Evolutionary conservation across 2,329 filamentous ascomycete species (phyloP).

Genomic region (Alternaria gaisen): DNA sequence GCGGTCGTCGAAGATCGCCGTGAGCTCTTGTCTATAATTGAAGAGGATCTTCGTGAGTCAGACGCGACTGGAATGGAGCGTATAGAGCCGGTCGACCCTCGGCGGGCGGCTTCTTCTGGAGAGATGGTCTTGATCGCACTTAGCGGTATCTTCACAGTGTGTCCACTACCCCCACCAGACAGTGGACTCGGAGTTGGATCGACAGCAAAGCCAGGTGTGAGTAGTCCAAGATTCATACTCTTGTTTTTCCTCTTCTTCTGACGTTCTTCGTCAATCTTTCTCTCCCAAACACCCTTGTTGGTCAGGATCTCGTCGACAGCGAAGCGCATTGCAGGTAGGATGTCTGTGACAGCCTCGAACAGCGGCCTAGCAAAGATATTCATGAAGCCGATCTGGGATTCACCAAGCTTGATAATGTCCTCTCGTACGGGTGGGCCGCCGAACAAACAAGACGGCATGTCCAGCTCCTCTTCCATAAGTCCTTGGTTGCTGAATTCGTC

Average conservation of each 20-base stretch:
- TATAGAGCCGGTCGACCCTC: slow-evolving; percentile 41
- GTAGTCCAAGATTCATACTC: slow-evolving; percentile 33
- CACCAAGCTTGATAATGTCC: slow-evolving; percentile 81
- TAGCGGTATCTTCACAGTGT: slow-evolving; percentile 15
- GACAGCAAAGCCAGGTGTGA: slow-evolving; percentile 30
- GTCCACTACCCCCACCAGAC: slow-evolving; percentile 36
- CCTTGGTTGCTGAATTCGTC: slow-evolving; percentile 95
- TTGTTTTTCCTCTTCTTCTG: slow-evolving; percentile 55
- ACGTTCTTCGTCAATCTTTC: slow-evolving; percentile 71
- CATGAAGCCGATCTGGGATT: slow-evolving; percentile 95
- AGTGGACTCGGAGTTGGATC: slow-evolving; percentile 48
- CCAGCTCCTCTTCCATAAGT: slow-evolving; percentile 86
- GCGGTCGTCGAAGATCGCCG: slow-evolving; percentile 43
- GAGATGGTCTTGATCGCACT: slow-evolving; percentile 17
- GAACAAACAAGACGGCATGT: slow-evolving; percentile 87
- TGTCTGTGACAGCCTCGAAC: slow-evolving; percentile 85
- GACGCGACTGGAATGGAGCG: slow-evolving; percentile 23
- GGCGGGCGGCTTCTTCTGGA: slow-evolving; percentile 33
- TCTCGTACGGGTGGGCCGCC: slow-evolving; percentile 80
- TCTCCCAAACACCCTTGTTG: slow-evolving; percentile 80
- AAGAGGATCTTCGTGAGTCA: slow-evolving; percentile 42
- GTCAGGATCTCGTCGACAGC: slow-evolving; percentile 80
- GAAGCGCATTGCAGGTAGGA: slow-evolving; percentile 85
- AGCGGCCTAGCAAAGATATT: slow-evolving; percentile 92
- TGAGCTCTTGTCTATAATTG: slow-evolving; percentile 39